phyloP scores from a whole-genome alignment of 1,139 yeast genomes.

The Lodderomyces orthopsilosis region DNA sequence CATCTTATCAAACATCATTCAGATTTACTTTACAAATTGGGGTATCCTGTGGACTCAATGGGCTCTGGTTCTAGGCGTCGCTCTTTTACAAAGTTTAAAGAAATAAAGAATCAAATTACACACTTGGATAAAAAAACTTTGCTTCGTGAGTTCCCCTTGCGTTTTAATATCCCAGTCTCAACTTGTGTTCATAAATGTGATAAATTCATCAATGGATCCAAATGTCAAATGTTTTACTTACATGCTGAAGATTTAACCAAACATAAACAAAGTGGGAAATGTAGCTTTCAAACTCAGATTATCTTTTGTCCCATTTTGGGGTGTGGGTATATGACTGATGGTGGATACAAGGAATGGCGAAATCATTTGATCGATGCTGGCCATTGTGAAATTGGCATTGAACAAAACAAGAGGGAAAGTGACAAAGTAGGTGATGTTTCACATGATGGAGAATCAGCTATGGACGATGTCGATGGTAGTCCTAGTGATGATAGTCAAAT shows the following conservation, averaged over 20 bases:
- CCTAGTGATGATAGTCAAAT: neutral
- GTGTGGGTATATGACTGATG: constrained; percentile 41
- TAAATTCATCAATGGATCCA: constrained; percentile 7
- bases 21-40: constrained; percentile 23
- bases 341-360: constrained; percentile 34
- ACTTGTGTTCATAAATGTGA: constrained; percentile 19
- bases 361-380: constrained; percentile 21
- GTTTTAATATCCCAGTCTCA: constrained; percentile 23
- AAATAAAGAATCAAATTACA: constrained; percentile 10
- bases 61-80: neutral
- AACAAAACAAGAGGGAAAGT: neutral
- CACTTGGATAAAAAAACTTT: constrained; percentile 14
- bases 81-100: neutral
- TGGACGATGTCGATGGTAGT: neutral
- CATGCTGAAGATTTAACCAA: constrained; percentile 16
- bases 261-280: constrained; percentile 21
- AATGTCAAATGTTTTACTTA: constrained; percentile 17
- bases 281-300: constrained; percentile 31
- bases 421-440: neutral
- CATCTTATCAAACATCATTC: constrained; percentile 32
- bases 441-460: too few species aligned
- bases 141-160: constrained; percentile 27
- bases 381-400: constrained; percentile 5
- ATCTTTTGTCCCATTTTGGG: constrained; percentile 42
- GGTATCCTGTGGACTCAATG: constrained; percentile 32